Percentiles rank a stretch among this genome's conserved stretches.
Evolutionary conservation across 345 rosid species (phyloP).

Genomic region (Euphorbia tirucalli): DNA sequence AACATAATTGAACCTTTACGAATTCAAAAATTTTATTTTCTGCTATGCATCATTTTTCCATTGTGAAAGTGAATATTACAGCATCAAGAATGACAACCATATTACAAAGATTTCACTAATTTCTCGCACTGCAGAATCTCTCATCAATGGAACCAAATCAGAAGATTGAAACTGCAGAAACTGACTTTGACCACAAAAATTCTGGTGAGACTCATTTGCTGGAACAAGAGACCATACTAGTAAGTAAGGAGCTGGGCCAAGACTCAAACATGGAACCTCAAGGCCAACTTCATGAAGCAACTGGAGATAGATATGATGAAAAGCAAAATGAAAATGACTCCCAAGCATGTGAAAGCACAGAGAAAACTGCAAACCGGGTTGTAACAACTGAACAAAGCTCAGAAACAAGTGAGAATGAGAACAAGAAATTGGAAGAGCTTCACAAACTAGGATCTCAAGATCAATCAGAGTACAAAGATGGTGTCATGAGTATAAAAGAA

Average conservation of each 20-base stretch:
- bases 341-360: slow-evolving; percentile 11
- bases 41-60: background rate
- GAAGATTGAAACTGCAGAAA: slow-evolving; percentile 6
- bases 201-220: slow-evolving; percentile 1
- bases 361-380: background rate
- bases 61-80: background rate
- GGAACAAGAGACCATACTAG: slow-evolving; percentile 17
- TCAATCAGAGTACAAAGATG: background rate
- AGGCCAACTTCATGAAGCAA: slow-evolving; percentile 14
- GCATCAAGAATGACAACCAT: background rate
- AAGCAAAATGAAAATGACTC: slow-evolving; percentile 14
- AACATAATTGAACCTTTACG: background rate
- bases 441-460: slow-evolving; percentile 9
- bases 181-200: slow-evolving; percentile 1
- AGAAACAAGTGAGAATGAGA: slow-evolving; percentile 10
- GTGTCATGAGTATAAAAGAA: slow-evolving; percentile 12
- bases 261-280: slow-evolving; percentile 17
- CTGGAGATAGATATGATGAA: slow-evolving; percentile 5
- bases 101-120: background rate
- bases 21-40: background rate
- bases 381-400: slow-evolving; percentile 11
- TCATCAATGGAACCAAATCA: slow-evolving; percentile 6
- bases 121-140: slow-evolving; percentile 19
- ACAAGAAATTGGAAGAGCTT: slow-evolving; percentile 8
- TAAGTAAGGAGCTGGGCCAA: slow-evolving; percentile 4